Conservation (phyloP, 305 asterid genomes). For the Rubia tinctorum region DNA sequence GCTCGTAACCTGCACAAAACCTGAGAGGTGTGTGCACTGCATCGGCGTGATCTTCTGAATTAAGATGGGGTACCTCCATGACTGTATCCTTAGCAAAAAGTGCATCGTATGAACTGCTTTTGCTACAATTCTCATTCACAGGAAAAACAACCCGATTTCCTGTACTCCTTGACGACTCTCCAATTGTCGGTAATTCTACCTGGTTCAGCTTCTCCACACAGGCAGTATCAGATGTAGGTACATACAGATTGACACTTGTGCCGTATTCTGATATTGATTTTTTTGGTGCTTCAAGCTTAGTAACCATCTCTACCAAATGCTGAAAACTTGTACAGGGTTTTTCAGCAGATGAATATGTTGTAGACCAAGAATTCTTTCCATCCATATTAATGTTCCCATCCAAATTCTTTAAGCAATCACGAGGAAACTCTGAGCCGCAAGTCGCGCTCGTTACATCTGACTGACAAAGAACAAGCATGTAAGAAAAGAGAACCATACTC, state of each 20-base stretch:
- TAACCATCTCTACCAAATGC: constrained; percentile 26
- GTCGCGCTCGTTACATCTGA: constrained; percentile 43
- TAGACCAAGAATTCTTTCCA: constrained; percentile 43
- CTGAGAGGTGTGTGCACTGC: constrained; percentile 46
- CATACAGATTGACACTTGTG: no score
- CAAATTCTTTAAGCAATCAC: constrained; percentile 31
- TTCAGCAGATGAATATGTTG: constrained; percentile 34
- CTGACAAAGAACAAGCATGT: constrained; percentile 43
- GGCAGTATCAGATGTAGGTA: constrained; percentile 33
- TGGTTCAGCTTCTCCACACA: constrained; percentile 32
- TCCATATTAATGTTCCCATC: constrained; percentile 33
- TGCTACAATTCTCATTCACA: constrained; percentile 29
- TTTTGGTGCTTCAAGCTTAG: constrained; percentile 42
- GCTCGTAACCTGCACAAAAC: constrained; percentile 75
- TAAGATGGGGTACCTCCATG: constrained; percentile 26
- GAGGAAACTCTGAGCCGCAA: constrained; percentile 46
- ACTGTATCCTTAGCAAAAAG: constrained; percentile 30
- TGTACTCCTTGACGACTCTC: constrained; percentile 24
- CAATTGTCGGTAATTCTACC: constrained; percentile 32
- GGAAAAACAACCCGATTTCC: constrained; percentile 24
- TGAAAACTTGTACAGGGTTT: constrained; percentile 32
- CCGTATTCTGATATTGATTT: constrained; percentile 30
- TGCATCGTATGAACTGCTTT: constrained; percentile 27
- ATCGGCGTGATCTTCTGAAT: constrained; percentile 36
- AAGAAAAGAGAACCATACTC: constrained; percentile 19